Conservation (phyloP, 495 filamentous ascomycete genomes). For the Tetracladium setigerum region DNA sequence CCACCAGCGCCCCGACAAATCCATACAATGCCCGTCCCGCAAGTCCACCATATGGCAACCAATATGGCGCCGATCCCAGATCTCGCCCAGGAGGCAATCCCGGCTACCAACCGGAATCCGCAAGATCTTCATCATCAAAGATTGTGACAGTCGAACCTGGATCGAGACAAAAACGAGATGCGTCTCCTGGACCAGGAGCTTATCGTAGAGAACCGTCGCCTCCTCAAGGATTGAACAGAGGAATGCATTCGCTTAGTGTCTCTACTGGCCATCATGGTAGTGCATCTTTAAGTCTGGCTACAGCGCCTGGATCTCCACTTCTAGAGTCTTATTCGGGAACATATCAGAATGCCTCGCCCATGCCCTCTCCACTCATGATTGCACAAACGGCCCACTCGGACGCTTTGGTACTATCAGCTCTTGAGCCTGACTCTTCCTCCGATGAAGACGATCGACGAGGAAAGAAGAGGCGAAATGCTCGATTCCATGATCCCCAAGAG, state of each 20-base stretch:
- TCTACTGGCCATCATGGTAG: conserved; percentile 39
- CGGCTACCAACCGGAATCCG: conserved; percentile 28
- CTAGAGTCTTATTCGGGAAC: conserved; percentile 91
- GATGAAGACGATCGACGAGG: conserved; percentile 16
- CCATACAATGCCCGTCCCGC: conserved; percentile 17
- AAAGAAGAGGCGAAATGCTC: conserved; percentile 44
- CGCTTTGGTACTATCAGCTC: conserved; percentile 8
- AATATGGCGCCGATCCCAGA: conserved; percentile 34
- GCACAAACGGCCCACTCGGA: conserved; percentile 22
- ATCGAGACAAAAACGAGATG: background rate
- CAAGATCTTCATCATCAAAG: conserved; percentile 32
- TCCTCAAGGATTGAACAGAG: conserved; percentile 17
- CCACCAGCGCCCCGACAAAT: conserved; percentile 15
- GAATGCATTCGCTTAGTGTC: conserved; percentile 38
- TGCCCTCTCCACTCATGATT: conserved; percentile 68
- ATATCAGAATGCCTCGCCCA: conserved; percentile 91
- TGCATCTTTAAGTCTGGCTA: conserved; percentile 32
- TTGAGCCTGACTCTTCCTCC: conserved; percentile 21
- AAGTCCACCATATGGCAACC: conserved; percentile 19
- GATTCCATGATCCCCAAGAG: conserved; percentile 68
- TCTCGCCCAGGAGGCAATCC: conserved; percentile 27
- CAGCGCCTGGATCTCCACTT: conserved; percentile 70
- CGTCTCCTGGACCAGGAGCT: no score
- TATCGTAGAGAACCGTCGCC: conserved; percentile 12
- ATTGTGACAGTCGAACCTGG: conserved; percentile 32